Conservation (phyloP, 768 basidiomycete genomes). For the Coprinopsis strossmayeri region DNA sequence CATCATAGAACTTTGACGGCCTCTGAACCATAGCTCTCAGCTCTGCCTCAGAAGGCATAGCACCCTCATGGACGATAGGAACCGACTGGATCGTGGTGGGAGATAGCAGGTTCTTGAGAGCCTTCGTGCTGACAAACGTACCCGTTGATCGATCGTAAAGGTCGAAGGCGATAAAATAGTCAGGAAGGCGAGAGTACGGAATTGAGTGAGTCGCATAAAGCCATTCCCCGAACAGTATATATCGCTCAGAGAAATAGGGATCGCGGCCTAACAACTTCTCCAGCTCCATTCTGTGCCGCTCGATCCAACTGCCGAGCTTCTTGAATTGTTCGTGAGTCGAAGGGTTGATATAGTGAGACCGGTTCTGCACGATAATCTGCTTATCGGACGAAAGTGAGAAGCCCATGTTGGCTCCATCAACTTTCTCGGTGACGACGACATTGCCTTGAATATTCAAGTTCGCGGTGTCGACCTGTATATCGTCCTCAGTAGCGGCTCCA, state of each 20-base stretch:
- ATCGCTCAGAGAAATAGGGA: slow-evolving; percentile 48
- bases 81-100: slow-evolving; percentile 35
- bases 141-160: slow-evolving; percentile 45
- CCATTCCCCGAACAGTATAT: slow-evolving; percentile 61
- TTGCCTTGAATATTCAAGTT: slow-evolving; percentile 17
- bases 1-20: slow-evolving; percentile 30
- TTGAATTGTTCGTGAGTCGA: slow-evolving; percentile 57
- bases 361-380: slow-evolving; percentile 50
- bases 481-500: slow-evolving; percentile 50
- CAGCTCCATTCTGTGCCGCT: slow-evolving; percentile 38
- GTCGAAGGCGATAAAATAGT: slow-evolving; percentile 54
- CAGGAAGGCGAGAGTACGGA: slow-evolving; percentile 46
- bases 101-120: slow-evolving; percentile 27
- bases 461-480: slow-evolving; percentile 30
- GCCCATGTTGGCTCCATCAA: slow-evolving; percentile 65
- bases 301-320: slow-evolving; percentile 49
- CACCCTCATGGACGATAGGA: slow-evolving; percentile 37
- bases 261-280: slow-evolving; percentile 38
- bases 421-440: slow-evolving; percentile 54
- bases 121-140: slow-evolving; percentile 31
- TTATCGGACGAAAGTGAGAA: slow-evolving; percentile 47
- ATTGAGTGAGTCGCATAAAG: slow-evolving; percentile 57
- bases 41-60: slow-evolving; percentile 31
- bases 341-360: slow-evolving; percentile 53
- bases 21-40: slow-evolving; percentile 40